Percentiles rank a stretch among this genome's conserved stretches.
phyloP scores from a whole-genome alignment of 208 protist genomes.

The Crithidia mellificae region DNA sequence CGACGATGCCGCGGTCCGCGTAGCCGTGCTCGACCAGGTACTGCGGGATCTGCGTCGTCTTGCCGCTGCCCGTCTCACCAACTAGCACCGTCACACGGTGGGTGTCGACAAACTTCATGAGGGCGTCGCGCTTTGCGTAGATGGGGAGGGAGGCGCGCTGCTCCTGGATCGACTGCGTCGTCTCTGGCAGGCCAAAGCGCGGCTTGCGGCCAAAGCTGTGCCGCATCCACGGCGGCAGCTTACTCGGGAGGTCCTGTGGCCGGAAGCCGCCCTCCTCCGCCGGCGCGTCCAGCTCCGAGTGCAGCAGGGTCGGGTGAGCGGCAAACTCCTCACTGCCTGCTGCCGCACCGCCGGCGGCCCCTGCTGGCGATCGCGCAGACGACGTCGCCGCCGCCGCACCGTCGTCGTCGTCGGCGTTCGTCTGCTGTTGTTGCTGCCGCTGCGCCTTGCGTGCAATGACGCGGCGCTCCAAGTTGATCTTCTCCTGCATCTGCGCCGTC shows the following conservation, averaged over 20 bases:
- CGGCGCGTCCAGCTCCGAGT: slow-evolving; percentile 66
- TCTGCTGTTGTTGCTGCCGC: slow-evolving; percentile 40
- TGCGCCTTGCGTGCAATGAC: slow-evolving; percentile 53
- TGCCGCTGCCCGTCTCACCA: slow-evolving; percentile 96
- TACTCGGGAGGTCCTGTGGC: slow-evolving; percentile 44
- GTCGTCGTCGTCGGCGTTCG: slow-evolving; percentile 4
- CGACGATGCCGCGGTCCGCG: slow-evolving; percentile 65
- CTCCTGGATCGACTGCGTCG: slow-evolving; percentile 61
- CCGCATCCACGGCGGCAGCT: slow-evolving; percentile 83
- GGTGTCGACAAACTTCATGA: slow-evolving; percentile 86
- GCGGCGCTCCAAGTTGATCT: slow-evolving; percentile 82
- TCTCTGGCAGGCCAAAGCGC: slow-evolving; percentile 64
- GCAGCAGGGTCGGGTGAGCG: slow-evolving; percentile 45
- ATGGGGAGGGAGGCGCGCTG: slow-evolving; percentile 94
- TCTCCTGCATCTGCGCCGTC: slow-evolving; percentile 69
- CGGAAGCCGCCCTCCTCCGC: slow-evolving; percentile 72
- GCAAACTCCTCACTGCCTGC: slow-evolving; percentile 22
- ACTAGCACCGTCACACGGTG: slow-evolving; percentile 92
- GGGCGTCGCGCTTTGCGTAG: slow-evolving; percentile 87
- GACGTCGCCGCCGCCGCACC: background rate
- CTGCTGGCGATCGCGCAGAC: too few species aligned
- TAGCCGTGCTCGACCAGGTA: slow-evolving; percentile 94
- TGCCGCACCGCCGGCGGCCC: background rate
- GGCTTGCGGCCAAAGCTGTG: slow-evolving; percentile 72
- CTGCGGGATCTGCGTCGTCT: slow-evolving; percentile 97